Percentiles rank a stretch among this genome's conserved stretches.
Evolutionary conservation across 2,329 filamentous ascomycete species (phyloP).

Genomic region (Magnaporthiopsis incrustans): DNA sequence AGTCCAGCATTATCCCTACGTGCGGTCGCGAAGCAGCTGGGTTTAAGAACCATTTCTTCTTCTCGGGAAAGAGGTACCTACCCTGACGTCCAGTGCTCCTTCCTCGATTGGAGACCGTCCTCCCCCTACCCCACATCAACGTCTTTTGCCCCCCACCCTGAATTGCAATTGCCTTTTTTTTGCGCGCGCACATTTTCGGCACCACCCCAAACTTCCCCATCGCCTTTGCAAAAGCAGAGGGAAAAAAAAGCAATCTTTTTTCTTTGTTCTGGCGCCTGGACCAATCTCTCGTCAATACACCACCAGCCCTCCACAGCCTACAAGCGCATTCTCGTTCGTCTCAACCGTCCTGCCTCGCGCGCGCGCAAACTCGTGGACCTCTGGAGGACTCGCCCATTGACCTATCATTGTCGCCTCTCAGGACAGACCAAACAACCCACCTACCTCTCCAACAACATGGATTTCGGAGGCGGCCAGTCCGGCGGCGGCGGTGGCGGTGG

Average conservation of each 20-base stretch:
- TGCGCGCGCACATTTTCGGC: conserved; percentile 1
- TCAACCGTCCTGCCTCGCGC: background rate
- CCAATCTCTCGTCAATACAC: background rate
- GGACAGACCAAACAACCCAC: background rate
- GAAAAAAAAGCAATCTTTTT: background rate
- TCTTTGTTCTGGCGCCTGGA: background rate
- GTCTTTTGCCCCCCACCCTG: background rate
- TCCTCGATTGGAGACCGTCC: background rate
- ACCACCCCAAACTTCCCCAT: background rate
- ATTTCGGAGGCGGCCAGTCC: conserved; percentile 14
- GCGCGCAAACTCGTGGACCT: background rate
- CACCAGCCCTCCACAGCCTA: background rate
- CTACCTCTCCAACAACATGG: conserved; percentile 11
- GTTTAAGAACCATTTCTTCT: background rate
- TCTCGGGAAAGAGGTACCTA: background rate
- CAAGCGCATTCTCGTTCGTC: background rate
- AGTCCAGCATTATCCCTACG: background rate
- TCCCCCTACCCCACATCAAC: conserved; percentile 1
- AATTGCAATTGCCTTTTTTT: conserved; percentile 1
- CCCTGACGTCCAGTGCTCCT: background rate
- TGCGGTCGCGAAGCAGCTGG: background rate
- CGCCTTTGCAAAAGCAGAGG: background rate
- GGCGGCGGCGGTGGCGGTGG: conserved; percentile 7
- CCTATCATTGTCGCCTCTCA: background rate
- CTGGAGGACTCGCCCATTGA: background rate